Evolutionary conservation across 257 asterid species (phyloP).

Genomic region (Leonotis leonurus): DNA sequence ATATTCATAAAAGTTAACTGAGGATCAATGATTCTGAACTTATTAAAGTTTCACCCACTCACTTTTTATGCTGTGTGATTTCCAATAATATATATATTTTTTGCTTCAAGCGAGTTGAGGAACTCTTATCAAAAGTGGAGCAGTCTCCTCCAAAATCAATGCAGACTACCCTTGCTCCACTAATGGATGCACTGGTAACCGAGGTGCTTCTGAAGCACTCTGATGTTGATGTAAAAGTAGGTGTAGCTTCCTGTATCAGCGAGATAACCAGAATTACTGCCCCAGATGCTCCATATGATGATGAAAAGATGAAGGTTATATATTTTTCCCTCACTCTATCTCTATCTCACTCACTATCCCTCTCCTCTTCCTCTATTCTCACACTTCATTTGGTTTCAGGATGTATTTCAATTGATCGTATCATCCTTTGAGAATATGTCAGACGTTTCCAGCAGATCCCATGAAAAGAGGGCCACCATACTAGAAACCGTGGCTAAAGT

Average conservation of each 20-base stretch:
- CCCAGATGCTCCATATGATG: constrained; percentile 95
- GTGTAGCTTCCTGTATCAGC: constrained; percentile 91
- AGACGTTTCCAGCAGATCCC: constrained; percentile 70
- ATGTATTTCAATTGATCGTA: constrained; percentile 76
- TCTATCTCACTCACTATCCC: too few relatives aligned
- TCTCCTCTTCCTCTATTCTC: constrained; percentile 11
- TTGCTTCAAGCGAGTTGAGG: constrained; percentile 58
- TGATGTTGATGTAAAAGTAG: constrained; percentile 73
- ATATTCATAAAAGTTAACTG: constrained; percentile 2
- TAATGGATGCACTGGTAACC: constrained; percentile 49
- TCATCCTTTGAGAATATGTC: constrained; percentile 73
- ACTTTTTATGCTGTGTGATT: not conserved
- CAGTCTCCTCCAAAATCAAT: constrained; percentile 81
- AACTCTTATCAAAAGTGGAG: constrained; percentile 71
- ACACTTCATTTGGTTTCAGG: constrained; percentile 46
- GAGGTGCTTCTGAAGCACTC: constrained; percentile 67
- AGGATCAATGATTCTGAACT: not conserved
- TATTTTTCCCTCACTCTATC: not conserved
- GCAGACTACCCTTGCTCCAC: constrained; percentile 63
- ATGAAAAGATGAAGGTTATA: constrained; percentile 85
- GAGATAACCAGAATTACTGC: constrained; percentile 97
- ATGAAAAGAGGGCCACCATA: constrained; percentile 58
- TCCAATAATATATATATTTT: constrained; percentile 5
- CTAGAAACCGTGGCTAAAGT: constrained; percentile 97
- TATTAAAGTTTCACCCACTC: not conserved